Evolutionary conservation across 345 rosid genomes (phyloP).

Genomic region (Streptanthus diversifolius): DNA sequence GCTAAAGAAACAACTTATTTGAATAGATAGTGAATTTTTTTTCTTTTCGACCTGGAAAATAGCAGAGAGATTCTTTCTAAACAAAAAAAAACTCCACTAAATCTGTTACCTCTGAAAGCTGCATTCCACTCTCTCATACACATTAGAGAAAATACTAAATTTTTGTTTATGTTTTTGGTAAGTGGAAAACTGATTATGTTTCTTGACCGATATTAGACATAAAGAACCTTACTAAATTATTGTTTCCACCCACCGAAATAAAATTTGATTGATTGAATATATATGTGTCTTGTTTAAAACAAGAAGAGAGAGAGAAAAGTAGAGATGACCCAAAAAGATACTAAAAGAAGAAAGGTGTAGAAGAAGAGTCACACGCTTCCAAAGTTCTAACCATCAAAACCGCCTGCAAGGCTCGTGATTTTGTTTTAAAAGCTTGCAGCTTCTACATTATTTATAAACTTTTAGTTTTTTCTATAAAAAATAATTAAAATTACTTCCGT

Average conservation of each 20-base stretch:
- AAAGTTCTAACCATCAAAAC: constrained; percentile 35
- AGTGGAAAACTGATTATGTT: background rate
- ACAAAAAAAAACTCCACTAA: too few species aligned
- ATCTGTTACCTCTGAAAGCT: too few species aligned
- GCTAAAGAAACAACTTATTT: too few species aligned
- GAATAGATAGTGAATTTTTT: too few species aligned
- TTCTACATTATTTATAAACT: background rate
- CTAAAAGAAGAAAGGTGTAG: constrained; percentile 24
- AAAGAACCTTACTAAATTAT: background rate
- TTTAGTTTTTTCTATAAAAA: background rate
- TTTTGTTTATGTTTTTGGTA: background rate
- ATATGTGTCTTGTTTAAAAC: background rate
- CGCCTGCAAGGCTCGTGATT: constrained; percentile 28
- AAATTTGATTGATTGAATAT: background rate
- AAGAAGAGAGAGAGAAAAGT: background rate
- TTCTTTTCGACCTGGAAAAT: too few species aligned
- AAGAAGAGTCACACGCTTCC: constrained; percentile 39
- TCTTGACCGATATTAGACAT: background rate
- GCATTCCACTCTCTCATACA: background rate
- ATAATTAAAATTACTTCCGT: background rate
- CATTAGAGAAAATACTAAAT: background rate
- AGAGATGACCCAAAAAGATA: constrained; percentile 23
- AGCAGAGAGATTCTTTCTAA: too few species aligned
- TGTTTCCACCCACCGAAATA: background rate
- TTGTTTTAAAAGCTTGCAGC: constrained; percentile 1